Conservation (phyloP, 495 filamentous ascomycete species). For the Trypethelium eluteriae region DNA sequence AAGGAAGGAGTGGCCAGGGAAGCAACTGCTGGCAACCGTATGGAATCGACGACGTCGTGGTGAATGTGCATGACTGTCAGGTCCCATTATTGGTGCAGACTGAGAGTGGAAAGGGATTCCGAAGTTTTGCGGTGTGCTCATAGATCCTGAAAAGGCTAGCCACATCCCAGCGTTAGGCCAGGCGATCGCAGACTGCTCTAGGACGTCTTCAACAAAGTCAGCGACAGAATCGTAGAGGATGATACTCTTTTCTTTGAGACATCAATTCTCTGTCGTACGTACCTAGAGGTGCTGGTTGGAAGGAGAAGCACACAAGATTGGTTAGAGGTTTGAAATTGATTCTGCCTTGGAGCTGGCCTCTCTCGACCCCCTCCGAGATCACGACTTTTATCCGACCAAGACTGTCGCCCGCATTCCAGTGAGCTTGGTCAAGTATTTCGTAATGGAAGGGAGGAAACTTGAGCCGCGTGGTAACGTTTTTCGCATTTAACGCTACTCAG, state of each 20-base stretch:
- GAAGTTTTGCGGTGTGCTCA: background rate
- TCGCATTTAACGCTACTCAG: background rate
- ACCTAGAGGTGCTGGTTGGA: conserved; percentile 81
- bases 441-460: conserved; percentile 67
- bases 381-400: conserved; percentile 70
- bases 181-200: conserved; percentile 24
- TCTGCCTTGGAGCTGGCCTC: conserved; percentile 36
- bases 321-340: conserved; percentile 61
- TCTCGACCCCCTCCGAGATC: conserved; percentile 58
- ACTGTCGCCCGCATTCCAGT: conserved; percentile 65
- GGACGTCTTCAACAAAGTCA: conserved; percentile 21
- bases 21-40: background rate
- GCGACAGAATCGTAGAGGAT: background rate
- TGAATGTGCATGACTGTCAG: conserved; percentile 11
- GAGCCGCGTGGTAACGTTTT: conserved; percentile 44
- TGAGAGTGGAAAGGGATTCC: background rate
- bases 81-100: conserved; percentile 7
- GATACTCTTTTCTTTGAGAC: background rate
- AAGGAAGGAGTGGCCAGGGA: background rate
- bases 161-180: conserved; percentile 24
- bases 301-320: conserved; percentile 71
- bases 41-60: conserved; percentile 8
- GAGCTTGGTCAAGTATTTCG: conserved; percentile 60
- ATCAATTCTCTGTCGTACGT: conserved; percentile 24
- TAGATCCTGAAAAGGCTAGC: background rate